These are phyloP conservation scores for Pseudogymnoascus sp. DNA, from an alignment of 2,329 filamentous ascomycete genomes.

Conservation along the genomic window DNA sequence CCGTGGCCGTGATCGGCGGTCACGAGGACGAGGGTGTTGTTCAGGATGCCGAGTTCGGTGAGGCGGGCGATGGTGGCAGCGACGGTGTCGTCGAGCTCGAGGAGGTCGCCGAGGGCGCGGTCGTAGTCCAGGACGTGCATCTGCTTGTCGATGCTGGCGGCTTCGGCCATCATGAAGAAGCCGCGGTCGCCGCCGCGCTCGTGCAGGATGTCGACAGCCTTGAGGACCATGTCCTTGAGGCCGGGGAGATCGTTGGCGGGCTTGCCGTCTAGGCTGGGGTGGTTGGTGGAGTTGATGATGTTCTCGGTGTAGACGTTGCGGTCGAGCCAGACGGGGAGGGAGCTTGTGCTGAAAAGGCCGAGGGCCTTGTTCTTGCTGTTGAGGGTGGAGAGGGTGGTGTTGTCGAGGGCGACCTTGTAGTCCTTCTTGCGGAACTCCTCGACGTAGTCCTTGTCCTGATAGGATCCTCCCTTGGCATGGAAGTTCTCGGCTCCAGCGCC, in stretches of 20 bases:
- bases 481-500: constrained; percentile 81
- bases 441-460: constrained; percentile 68
- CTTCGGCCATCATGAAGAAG: constrained; percentile 84
- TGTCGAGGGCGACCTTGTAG: constrained; percentile 67
- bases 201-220: constrained; percentile 74
- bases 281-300: constrained; percentile 57
- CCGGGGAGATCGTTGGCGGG: constrained; percentile 70
- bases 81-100: constrained; percentile 80
- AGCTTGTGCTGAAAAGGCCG: constrained; percentile 68
- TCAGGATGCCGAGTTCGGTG: constrained; percentile 54
- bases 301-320: constrained; percentile 72
- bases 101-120: constrained; percentile 73
- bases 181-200: constrained; percentile 59
- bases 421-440: constrained; percentile 62
- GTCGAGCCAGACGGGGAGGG: constrained; percentile 80
- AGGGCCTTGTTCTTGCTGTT: constrained; percentile 57
- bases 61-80: constrained; percentile 68
- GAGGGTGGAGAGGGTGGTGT: constrained; percentile 57
- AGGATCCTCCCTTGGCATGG: constrained; percentile 56
- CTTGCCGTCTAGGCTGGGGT: constrained; percentile 57
- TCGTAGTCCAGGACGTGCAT: constrained; percentile 85
- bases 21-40: constrained; percentile 72
- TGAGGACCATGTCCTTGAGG: constrained; percentile 83
- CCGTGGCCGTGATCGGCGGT: constrained; percentile 87
- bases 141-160: constrained; percentile 80